A percentile compares a stretch with the other conserved stretches of the same genome.
phyloP scores from a whole-genome alignment of 495 filamentous ascomycete genomes.

The Lepraria neglecta region DNA sequence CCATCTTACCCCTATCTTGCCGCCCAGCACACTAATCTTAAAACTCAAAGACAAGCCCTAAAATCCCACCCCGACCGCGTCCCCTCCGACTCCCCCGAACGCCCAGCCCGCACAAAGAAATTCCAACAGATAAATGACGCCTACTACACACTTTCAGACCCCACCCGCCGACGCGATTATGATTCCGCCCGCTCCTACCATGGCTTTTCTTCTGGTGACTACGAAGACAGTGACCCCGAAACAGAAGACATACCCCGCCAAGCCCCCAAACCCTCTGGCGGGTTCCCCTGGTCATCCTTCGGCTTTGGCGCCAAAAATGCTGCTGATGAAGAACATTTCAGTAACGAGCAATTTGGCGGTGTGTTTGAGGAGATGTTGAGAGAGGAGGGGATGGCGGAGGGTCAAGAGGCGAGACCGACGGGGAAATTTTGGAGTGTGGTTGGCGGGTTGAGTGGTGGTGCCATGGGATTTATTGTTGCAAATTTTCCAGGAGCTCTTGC shows the following conservation, averaged over 20 bases:
- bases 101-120: constrained; percentile 70
- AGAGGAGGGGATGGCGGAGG: constrained; percentile 79
- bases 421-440: constrained; percentile 79
- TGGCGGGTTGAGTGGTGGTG: constrained; percentile 80
- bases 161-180: constrained; percentile 76
- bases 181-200: constrained; percentile 60
- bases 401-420: constrained; percentile 48
- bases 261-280: constrained; percentile 33
- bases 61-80: constrained; percentile 94
- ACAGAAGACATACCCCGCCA: constrained; percentile 53
- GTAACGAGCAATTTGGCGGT: constrained; percentile 75
- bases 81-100: constrained; percentile 75
- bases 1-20: neutral
- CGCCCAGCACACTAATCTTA: constrained; percentile 4
- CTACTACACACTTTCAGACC: constrained; percentile 90
- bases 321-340: constrained; percentile 49
- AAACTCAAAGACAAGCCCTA: constrained; percentile 65
- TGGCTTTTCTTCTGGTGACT: constrained; percentile 36
- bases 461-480: constrained; percentile 88
- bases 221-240: constrained; percentile 44
- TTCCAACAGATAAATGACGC: constrained; percentile 98
- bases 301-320: constrained; percentile 44
- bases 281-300: constrained; percentile 58
- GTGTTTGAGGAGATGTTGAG: constrained; percentile 98
- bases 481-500: constrained; percentile 86